Conservation (phyloP, 2,329 filamentous ascomycete species). For the Uncinocarpus reesii region DNA sequence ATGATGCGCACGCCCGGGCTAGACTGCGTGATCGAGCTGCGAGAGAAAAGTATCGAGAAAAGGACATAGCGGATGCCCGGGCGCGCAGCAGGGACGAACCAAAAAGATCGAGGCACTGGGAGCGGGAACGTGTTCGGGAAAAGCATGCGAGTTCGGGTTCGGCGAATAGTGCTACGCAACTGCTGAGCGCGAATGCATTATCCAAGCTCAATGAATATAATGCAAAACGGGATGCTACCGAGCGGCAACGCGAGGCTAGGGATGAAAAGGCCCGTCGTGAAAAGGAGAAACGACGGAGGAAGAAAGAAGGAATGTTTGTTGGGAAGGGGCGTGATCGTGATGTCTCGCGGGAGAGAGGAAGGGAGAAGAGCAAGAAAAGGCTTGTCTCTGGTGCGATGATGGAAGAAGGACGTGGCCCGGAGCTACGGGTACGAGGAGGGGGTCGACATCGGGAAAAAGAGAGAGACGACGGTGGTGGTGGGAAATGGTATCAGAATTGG, state of each 20-base stretch:
- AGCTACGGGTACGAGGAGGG: conserved; percentile 43
- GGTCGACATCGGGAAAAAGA: conserved; percentile 33
- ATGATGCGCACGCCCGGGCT: conserved; percentile 16
- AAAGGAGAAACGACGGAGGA: conserved; percentile 27
- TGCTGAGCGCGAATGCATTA: conserved; percentile 48
- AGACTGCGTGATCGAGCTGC: conserved; percentile 20
- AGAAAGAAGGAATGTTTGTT: conserved; percentile 13
- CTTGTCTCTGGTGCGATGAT: conserved; percentile 60
- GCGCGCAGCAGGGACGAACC: conserved; percentile 5
- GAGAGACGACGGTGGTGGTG: conserved; percentile 31
- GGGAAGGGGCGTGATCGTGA: conserved; percentile 17
- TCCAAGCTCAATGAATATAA: conserved; percentile 57
- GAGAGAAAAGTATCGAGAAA: conserved; percentile 18
- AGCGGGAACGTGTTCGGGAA: conserved; percentile 16
- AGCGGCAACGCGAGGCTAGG: conserved; percentile 35
- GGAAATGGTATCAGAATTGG: conserved; percentile 34
- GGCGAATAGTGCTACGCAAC: conserved; percentile 33
- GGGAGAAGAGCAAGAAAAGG: conserved; percentile 40
- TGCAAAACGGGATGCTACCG: conserved; percentile 42
- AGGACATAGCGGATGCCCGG: conserved; percentile 11
- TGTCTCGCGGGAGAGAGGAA: conserved; percentile 15
- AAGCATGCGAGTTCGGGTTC: conserved; percentile 36
- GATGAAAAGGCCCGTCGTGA: conserved; percentile 22
- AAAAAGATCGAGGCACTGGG: conserved; percentile 3
- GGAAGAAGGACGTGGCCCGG: conserved; percentile 52